Conservation (phyloP, 164 flowering plant genomes). For the grape (Vitis vinifera) region DNA sequence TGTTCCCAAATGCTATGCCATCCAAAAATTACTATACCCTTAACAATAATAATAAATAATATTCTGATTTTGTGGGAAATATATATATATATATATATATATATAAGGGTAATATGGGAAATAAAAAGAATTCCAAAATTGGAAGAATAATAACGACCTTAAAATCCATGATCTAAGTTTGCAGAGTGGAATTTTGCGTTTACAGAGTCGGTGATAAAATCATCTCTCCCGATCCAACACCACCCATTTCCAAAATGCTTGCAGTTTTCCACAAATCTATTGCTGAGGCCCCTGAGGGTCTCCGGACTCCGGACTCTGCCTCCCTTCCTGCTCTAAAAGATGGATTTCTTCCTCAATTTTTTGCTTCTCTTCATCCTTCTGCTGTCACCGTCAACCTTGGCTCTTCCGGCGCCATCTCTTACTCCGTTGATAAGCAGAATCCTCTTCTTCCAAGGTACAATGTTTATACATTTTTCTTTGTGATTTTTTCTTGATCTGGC, state of each 20-base stretch:
- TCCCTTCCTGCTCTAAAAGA: constrained; percentile 52
- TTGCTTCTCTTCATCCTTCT: constrained; percentile 54
- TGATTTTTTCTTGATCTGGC: no score
- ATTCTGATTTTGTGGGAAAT: no score
- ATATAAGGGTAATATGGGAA: no score
- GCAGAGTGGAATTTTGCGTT: neutral
- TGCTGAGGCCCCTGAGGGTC: constrained; percentile 81
- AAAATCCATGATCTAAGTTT: no score
- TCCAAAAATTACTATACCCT: no score
- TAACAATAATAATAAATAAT: no score
- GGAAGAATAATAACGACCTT: no score
- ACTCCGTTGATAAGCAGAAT: constrained; percentile 61
- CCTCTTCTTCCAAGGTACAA: constrained; percentile 86
- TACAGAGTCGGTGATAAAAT: neutral
- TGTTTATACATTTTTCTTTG: neutral
- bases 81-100: no score
- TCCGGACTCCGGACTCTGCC: constrained; percentile 49
- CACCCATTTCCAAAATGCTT: constrained; percentile 51
- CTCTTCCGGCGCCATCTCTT: constrained; percentile 56
- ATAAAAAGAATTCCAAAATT: no score
- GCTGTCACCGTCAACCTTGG: constrained; percentile 71
- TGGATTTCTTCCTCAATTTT: constrained; percentile 54
- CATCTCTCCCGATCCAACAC: neutral
- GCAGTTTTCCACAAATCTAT: constrained; percentile 91
- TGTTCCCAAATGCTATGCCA: no score